Evolutionary conservation across 805 yeast species (phyloP).

Genomic region (Saccharomycopsis schoenii): DNA sequence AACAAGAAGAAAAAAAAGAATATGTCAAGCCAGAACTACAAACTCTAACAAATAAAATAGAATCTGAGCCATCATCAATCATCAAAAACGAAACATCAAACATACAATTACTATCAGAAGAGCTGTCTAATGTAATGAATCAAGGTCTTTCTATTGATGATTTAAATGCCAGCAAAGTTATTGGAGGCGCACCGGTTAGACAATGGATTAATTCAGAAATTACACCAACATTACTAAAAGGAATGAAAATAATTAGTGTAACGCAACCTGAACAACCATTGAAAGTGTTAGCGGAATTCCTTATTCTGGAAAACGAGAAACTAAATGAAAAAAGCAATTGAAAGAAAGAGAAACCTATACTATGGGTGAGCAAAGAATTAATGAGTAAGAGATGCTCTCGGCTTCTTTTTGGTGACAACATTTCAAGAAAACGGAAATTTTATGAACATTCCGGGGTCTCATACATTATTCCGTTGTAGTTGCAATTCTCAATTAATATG

Average conservation of each 20-base stretch:
- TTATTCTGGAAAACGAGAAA: not conserved
- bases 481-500: no score
- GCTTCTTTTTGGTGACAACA: not conserved
- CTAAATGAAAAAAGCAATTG: not conserved
- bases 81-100: not conserved
- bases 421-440: no score
- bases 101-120: constrained; percentile 21
- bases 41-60: not conserved
- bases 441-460: no score
- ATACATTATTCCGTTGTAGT: no score
- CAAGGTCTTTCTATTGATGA: constrained; percentile 37
- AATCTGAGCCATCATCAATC: not conserved
- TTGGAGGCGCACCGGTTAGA: constrained; percentile 67
- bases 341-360: not conserved
- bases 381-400: not conserved
- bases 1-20: not conserved
- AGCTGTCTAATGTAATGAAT: constrained; percentile 30
- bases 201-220: constrained; percentile 56
- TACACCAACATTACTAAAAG: constrained; percentile 54
- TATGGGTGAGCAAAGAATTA: not conserved
- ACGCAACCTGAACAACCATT: constrained; percentile 49
- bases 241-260: constrained; percentile 44
- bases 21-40: not conserved
- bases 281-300: constrained; percentile 39
- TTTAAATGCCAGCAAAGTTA: constrained; percentile 31